These are phyloP conservation scores for Rhypophila decipiens DNA, from an alignment of 495 filamentous ascomycete species.

Conservation along the genomic window DNA sequence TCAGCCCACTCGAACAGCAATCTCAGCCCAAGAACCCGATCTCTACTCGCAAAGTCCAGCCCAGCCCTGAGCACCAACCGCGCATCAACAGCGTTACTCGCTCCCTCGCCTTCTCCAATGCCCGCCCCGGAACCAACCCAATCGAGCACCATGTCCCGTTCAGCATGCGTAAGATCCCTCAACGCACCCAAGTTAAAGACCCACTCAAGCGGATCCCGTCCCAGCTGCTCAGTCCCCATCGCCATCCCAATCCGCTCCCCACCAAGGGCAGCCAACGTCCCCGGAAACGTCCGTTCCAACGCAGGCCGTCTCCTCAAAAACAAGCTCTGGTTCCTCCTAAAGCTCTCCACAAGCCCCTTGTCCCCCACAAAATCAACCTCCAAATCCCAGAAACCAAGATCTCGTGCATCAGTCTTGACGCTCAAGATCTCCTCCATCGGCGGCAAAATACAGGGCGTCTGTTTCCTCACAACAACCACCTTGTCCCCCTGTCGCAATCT, in stretches of 20 bases:
- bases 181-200: constrained; percentile 62
- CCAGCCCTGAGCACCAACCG: constrained; percentile 63
- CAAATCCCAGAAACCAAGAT: constrained; percentile 78
- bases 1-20: constrained; percentile 79
- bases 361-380: constrained; percentile 70
- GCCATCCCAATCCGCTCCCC: constrained; percentile 28
- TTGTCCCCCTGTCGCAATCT: constrained; percentile 19
- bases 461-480: constrained; percentile 17
- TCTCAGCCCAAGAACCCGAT: constrained; percentile 67
- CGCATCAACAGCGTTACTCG: constrained; percentile 68
- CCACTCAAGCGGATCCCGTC: constrained; percentile 58
- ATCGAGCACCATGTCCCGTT: constrained; percentile 64
- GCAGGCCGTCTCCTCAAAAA: constrained; percentile 74
- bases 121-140: constrained; percentile 33
- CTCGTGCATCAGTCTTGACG: constrained; percentile 54
- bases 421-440: constrained; percentile 61
- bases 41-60: constrained; percentile 53
- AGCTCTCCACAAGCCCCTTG: constrained; percentile 58
- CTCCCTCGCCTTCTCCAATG: constrained; percentile 40
- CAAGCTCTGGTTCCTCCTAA: constrained; percentile 68
- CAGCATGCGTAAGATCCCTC: constrained; percentile 62
- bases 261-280: constrained; percentile 61
- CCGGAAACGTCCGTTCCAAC: constrained; percentile 64
- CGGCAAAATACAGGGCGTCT: constrained; percentile 78
- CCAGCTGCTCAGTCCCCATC: constrained; percentile 12